phyloP scores from a whole-genome alignment of 371 early-diverging fungal species.

The Mucor circinelloides region DNA sequence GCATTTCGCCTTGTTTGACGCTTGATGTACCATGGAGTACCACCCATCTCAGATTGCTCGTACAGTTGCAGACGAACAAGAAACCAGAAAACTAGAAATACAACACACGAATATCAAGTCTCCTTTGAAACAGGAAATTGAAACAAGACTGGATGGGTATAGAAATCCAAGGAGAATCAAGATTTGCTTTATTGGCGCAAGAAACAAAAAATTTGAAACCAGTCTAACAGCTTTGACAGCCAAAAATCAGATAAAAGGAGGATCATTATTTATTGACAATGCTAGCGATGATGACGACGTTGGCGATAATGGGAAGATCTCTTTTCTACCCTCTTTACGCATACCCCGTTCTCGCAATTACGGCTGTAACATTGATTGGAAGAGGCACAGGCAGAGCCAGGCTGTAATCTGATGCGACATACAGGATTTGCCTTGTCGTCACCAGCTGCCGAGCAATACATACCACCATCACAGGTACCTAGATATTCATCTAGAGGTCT shows the following conservation, averaged over 20 bases:
- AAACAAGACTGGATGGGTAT: not conserved
- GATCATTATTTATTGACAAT: not conserved
- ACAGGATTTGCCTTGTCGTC: not conserved
- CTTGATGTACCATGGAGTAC: not conserved
- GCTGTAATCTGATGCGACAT: not conserved
- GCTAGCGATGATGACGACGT: not conserved
- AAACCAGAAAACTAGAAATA: not conserved
- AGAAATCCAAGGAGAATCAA: not conserved
- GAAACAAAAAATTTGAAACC: not conserved
- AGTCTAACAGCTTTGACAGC: not conserved
- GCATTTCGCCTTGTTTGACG: not conserved
- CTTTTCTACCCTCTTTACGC: not conserved
- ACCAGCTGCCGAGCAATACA: slow-evolving; percentile 10
- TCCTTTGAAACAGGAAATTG: not conserved
- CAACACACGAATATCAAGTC: too few species aligned
- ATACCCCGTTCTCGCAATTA: not conserved
- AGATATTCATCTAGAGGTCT: slow-evolving; percentile 1
- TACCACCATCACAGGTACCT: slow-evolving; percentile 1
- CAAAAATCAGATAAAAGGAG: not conserved
- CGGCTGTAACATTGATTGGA: slow-evolving; percentile 4
- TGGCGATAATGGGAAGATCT: not conserved
- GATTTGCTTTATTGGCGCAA: too few species aligned
- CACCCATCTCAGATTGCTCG: too few species aligned
- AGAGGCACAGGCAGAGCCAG: not conserved
- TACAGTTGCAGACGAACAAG: not conserved